phyloP scores from a whole-genome alignment of 345 rosid species.

The Eucalyptus marginata region DNA sequence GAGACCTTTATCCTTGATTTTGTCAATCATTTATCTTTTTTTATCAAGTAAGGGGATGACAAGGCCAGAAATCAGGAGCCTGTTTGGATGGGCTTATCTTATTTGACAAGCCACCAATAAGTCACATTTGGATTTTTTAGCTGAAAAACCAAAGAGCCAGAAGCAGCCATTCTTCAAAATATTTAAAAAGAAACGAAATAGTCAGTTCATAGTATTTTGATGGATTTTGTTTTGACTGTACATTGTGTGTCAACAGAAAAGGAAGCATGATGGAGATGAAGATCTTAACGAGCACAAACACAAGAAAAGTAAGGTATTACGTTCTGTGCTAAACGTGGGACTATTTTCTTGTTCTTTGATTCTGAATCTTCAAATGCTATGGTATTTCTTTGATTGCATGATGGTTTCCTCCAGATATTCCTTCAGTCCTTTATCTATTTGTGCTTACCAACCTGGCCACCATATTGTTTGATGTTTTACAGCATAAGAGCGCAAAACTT shows the following conservation, averaged over 20 bases:
- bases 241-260: constrained; percentile 43
- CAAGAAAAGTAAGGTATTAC: constrained; percentile 79
- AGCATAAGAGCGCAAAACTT: constrained; percentile 90
- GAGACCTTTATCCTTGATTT: neutral
- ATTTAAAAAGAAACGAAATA: neutral
- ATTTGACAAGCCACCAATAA: neutral
- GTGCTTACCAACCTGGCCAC: neutral
- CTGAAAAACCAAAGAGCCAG: neutral
- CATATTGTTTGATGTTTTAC: neutral
- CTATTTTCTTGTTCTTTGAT: neutral
- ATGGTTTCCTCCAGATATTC: neutral
- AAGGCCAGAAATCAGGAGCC: neutral
- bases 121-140: neutral
- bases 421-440: neutral
- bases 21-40: neutral
- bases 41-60: neutral
- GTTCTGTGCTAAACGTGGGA: neutral
- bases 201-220: neutral
- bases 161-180: neutral
- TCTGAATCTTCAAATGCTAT: neutral
- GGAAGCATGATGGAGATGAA: constrained; percentile 96
- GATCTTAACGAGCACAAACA: constrained; percentile 78
- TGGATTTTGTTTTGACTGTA: neutral
- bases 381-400: neutral
- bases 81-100: neutral